These are phyloP conservation scores for Medicago arabica DNA, from an alignment of 306 rosid genomes.

Conservation along the genomic window DNA sequence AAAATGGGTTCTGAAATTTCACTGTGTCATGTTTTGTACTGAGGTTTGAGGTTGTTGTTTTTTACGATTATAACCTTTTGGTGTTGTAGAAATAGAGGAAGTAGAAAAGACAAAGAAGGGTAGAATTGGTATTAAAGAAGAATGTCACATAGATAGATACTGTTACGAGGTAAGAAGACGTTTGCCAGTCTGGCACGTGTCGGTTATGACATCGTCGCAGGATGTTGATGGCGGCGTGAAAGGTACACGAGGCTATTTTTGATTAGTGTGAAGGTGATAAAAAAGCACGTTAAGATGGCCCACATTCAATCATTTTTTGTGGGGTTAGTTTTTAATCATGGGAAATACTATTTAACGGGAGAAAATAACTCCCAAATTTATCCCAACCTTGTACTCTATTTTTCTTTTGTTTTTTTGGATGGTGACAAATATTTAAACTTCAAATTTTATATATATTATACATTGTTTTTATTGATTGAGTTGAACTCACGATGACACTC, in stretches of 20 bases:
- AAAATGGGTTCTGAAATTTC: slow-evolving; percentile 4
- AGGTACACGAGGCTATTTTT: slow-evolving; percentile 8
- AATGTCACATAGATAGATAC: background rate
- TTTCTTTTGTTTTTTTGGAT: too few relatives aligned
- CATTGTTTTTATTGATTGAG: too few relatives aligned
- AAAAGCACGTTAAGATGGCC: background rate
- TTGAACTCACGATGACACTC: too few relatives aligned
- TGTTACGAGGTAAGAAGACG: slow-evolving; percentile 40
- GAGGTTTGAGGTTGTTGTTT: background rate
- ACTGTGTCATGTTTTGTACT: background rate
- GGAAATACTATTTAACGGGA: too few relatives aligned
- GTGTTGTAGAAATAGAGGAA: too few relatives aligned
- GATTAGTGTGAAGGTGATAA: background rate
- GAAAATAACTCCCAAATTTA: too few relatives aligned
- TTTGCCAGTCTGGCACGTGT: slow-evolving; percentile 46
- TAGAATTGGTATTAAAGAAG: background rate
- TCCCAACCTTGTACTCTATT: too few relatives aligned
- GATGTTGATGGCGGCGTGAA: slow-evolving; percentile 51
- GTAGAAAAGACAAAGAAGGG: slow-evolving; percentile 19
- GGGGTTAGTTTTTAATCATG: background rate
- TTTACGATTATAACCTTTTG: slow-evolving; percentile 18
- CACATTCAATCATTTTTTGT: background rate
- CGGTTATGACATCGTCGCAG: slow-evolving; percentile 36
- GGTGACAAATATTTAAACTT: too few relatives aligned
- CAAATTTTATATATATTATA: too few relatives aligned